Evolutionary conservation across 495 filamentous ascomycete species (phyloP).

Genomic region (Aspergillus sclerotiicarbonarius): DNA sequence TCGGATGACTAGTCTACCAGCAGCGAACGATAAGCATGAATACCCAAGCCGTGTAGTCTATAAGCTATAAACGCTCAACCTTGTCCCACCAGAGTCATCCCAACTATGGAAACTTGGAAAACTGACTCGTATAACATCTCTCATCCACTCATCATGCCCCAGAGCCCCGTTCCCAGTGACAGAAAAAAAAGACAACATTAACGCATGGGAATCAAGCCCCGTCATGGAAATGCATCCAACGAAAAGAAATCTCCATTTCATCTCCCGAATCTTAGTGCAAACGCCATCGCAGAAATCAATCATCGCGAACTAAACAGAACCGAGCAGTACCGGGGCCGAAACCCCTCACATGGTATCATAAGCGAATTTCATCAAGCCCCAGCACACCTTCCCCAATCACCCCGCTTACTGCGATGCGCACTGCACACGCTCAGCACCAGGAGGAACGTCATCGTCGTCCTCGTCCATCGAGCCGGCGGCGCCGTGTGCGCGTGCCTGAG

Average conservation of each 20-base stretch:
- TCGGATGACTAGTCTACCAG: too few relatives aligned
- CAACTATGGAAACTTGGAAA: slow-evolving; percentile 10
- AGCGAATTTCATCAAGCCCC: slow-evolving; percentile 39
- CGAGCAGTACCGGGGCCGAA: slow-evolving; percentile 20
- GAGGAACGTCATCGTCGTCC: slow-evolving; percentile 74
- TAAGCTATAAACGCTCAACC: slow-evolving; percentile 21
- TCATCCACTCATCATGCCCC: slow-evolving; percentile 20
- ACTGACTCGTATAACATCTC: slow-evolving; percentile 16
- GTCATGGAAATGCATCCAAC: slow-evolving; percentile 15
- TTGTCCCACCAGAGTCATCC: slow-evolving; percentile 8
- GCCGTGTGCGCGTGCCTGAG: slow-evolving; percentile 70
- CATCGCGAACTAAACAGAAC: slow-evolving; percentile 26
- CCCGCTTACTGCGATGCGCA: slow-evolving; percentile 88
- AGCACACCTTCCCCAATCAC: slow-evolving; percentile 18
- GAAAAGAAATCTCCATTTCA: slow-evolving; percentile 28
- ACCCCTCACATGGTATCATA: slow-evolving; percentile 47
- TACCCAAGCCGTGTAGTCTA: slow-evolving; percentile 28
- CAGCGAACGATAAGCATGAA: neutral
- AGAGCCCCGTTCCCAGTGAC: slow-evolving; percentile 15
- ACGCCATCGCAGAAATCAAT: slow-evolving; percentile 42
- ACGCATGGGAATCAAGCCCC: slow-evolving; percentile 20
- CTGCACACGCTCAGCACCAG: slow-evolving; percentile 88
- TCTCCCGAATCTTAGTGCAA: slow-evolving; percentile 37
- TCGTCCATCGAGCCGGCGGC: slow-evolving; percentile 73
- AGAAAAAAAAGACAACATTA: slow-evolving; percentile 21